Base-by-base conservation (phyloP, 306 rosid species). In the Quillaja saponaria region DNA sequence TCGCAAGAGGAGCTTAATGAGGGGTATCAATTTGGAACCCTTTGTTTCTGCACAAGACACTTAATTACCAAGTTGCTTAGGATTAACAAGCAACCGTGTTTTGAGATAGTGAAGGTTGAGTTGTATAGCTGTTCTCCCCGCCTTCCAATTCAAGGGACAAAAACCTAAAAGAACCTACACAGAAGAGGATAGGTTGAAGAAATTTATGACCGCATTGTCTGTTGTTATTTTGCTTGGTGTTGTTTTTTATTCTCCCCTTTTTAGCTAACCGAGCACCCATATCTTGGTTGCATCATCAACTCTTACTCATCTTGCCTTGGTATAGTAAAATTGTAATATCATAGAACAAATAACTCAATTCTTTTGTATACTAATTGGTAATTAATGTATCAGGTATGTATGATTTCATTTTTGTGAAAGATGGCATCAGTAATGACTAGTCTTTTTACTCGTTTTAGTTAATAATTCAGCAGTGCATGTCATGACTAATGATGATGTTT, bases 281-380 rank as follows among this genome's bases (percentile, higher is more conserved):
- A 1, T 25, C 31, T 25, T 25, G 2, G 31, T 13, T 69, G 61
- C 59, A 45, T 79, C 66, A 42, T 57, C 50, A 70, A 71, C 69
- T 44, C 42, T 49, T 35, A 14, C 74, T 14, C 61, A 66, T 49
- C 42, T n/a, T n/a, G n/a, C n/a, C n/a, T n/a, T n/a, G n/a, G n/a
- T n/a, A n/a, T n/a, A n/a, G n/a, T n/a, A 57, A 54, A 59, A 18
- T 67, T 70, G 80, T 74, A 79, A 48, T 57, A 71, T 66, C 63
- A n/a, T 65, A 75, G 69, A 59, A 70, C 39, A 64, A 64, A 70
- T 53, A 58, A 15, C 64, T 56, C 61, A 55, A 34, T 79, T 75
- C 74, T 58, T 71, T 63, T 79, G 71, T 79, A 79, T 62, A 71
- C 78, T 68, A 67, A 20, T 55, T 7, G 34, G 75, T 64, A 67